Evolutionary conservation across 2,329 filamentous ascomycete species (phyloP), one percentile per base, ranked within the genome.

Genomic region (Lachnellula willkommii): DNA sequence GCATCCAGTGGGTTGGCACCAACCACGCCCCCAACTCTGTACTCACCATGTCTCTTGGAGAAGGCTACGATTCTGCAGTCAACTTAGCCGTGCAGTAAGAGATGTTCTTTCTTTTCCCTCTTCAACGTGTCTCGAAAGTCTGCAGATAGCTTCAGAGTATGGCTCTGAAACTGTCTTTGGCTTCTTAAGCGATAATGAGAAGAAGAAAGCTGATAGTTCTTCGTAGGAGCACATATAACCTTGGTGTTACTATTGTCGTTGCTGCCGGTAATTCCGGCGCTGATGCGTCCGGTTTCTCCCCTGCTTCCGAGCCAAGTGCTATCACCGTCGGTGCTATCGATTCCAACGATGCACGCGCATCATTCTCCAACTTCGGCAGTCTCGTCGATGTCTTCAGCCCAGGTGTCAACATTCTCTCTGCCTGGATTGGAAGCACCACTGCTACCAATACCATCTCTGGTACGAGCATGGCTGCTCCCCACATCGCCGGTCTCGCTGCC

Each of bases 381-480:
- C 48, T 72, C 36, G 73, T 82, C 42, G 78, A 82, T 57, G 70
- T 82, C 59, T 77, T 77, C 46, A 79, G 78, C 2, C 78, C 79
- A 2, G 79, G 79, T 8, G 70, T 71, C 4, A 67, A 69, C 55
- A 72, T 79, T 17, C 66, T 73, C 1, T 79, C 75, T 55, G 72
- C 80, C 9, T 81, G 76, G 72, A 72, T 69, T 53, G 71, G 69
- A 22, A 66, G 66, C 47, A 69, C 69, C 43, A 72, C 64, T 6
- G 74, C 78, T 24, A 76, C 66, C 8, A 73, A 81, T 60, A 75
- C 67, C 7, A 72, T 83, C 64, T 79, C 75, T 17, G 83, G 83
- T 26, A 87, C 84, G 2, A 82, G 77, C 46, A 85, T 85, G 82
- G 84, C 86, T 26, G 79, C 79, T 12, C 86, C 86, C 1, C 85